Conservation (phyloP, 306 rosid species). For the Morella rubra region DNA sequence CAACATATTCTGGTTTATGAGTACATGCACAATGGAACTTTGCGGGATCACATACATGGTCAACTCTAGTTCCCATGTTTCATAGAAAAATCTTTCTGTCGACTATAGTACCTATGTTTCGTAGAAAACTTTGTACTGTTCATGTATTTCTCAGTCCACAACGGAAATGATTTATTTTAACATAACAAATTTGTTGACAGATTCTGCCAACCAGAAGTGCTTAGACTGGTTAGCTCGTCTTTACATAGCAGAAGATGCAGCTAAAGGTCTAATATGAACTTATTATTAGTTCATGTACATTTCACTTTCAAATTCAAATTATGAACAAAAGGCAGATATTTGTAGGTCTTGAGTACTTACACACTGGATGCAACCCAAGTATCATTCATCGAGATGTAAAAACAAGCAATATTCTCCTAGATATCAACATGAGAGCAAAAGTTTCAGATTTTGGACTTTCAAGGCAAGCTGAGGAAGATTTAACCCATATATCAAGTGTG, state of each 20-base stretch:
- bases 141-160: conserved; percentile 17
- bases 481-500: conserved; percentile 87
- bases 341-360: conserved; percentile 92
- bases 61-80: conserved; percentile 22
- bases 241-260: conserved; percentile 90
- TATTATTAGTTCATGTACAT: conserved; percentile 22
- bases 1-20: conserved; percentile 85
- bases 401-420: conserved; percentile 90
- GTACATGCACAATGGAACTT: conserved; percentile 95
- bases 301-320: conserved; percentile 27
- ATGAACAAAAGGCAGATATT: conserved; percentile 18
- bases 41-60: conserved; percentile 89
- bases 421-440: conserved; percentile 95
- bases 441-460: conserved; percentile 96
- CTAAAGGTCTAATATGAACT: conserved; percentile 63
- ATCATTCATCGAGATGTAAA: conserved; percentile 94
- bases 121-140: conserved; percentile 3
- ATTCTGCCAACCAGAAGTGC: conserved; percentile 42
- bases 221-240: conserved; percentile 89
- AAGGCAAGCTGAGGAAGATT: conserved; percentile 88
- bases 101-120: conserved; percentile 20
- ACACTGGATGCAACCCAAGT: conserved; percentile 97
- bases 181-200: conserved; percentile 46
- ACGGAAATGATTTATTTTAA: conserved; percentile 1
- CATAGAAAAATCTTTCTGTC: conserved; percentile 30